Conservation (phyloP, 2,329 filamentous ascomycete species). For the Aureobasidium sp. region DNA sequence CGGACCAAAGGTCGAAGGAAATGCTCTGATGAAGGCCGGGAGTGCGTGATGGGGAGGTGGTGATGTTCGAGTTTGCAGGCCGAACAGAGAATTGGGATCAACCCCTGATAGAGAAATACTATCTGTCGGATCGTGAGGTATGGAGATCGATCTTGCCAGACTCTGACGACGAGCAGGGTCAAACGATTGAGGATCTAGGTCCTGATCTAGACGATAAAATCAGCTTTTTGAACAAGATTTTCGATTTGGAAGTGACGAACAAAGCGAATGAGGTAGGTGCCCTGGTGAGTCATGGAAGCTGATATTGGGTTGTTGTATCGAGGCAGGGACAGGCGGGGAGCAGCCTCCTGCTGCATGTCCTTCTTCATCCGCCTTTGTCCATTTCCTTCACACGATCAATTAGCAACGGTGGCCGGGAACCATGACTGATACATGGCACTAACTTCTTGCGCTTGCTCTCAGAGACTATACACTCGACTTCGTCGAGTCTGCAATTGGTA, state of each 20-base stretch:
- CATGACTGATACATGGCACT: conserved; percentile 35
- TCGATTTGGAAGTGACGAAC: conserved; percentile 30
- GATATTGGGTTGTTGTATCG: background rate
- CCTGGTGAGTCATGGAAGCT: conserved; percentile 14
- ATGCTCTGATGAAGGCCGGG: conserved; percentile 67
- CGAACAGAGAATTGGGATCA: conserved; percentile 3
- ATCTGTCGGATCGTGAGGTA: conserved; percentile 10
- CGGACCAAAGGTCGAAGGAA: conserved; percentile 67
- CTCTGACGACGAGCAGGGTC: conserved; percentile 10
- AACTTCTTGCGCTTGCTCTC: conserved; percentile 81
- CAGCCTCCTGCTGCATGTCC: background rate
- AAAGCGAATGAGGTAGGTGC: conserved; percentile 55
- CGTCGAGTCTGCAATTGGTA: conserved; percentile 77
- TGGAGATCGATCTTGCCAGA: conserved; percentile 9
- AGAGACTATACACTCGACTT: conserved; percentile 61
- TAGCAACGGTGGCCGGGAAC: background rate
- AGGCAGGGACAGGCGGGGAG: background rate
- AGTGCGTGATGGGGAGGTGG: conserved; percentile 36
- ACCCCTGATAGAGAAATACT: background rate
- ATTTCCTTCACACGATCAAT: conserved; percentile 26
- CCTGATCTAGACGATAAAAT: background rate
- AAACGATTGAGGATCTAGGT: conserved; percentile 9
- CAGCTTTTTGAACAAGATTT: background rate
- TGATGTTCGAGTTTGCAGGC: conserved; percentile 9
- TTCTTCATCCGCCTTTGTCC: conserved; percentile 23